A percentile compares a stretch with the other conserved stretches of the same genome.
Conservation (phyloP, 2,329 filamentous ascomycete species). For the Pseudogymnoascus sp. region DNA sequence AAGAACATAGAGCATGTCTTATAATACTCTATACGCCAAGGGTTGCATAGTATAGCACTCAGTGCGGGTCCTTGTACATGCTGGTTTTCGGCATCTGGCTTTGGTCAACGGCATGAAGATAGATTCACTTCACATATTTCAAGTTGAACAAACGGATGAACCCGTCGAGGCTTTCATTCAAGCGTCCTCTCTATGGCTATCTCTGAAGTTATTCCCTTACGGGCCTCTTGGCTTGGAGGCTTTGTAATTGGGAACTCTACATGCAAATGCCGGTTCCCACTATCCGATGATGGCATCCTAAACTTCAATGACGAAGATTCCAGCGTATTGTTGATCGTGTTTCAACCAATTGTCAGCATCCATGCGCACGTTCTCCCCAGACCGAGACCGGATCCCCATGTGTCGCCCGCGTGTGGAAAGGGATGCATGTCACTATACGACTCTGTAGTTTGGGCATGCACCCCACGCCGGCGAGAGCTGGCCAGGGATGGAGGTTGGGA, state of each 20-base stretch:
- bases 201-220: neutral
- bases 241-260: slow-evolving; percentile 1
- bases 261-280: neutral
- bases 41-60: neutral
- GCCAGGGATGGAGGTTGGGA: neutral
- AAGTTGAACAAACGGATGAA: neutral
- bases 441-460: neutral
- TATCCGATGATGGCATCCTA: slow-evolving; percentile 3
- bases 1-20: slow-evolving; percentile 3
- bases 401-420: neutral
- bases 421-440: neutral
- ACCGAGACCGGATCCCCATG: slow-evolving; percentile 2
- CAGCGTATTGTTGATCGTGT: neutral
- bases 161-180: neutral
- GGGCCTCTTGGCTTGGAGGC: neutral
- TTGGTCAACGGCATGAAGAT: neutral
- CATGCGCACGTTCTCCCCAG: neutral
- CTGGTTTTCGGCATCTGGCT: neutral
- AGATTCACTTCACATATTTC: neutral
- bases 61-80: neutral
- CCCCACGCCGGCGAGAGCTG: neutral
- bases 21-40: neutral
- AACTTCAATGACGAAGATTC: slow-evolving; percentile 2
- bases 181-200: neutral
- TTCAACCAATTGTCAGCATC: slow-evolving; percentile 2